Evolutionary conservation across 148 eudicot species (phyloP).

Genomic region (Camellia granthamiana): DNA sequence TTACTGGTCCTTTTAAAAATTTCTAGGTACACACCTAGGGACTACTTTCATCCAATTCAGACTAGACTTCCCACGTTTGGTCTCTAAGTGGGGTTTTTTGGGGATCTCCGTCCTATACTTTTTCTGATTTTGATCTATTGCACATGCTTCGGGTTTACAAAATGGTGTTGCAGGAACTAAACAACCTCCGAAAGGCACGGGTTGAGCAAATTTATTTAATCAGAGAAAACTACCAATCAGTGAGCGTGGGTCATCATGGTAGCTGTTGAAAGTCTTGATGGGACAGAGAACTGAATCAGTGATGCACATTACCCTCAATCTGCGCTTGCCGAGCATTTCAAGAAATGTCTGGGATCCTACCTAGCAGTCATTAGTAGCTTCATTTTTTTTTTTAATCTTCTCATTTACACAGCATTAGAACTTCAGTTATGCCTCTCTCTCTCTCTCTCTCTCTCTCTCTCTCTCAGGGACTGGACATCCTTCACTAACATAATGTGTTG

Average conservation of each 20-base stretch:
- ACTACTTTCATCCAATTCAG: no score
- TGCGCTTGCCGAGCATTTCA: neutral
- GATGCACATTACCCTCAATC: neutral
- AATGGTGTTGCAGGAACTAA: neutral
- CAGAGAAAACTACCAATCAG: neutral
- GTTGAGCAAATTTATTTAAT: neutral
- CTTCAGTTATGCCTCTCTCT: neutral
- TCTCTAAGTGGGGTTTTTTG: neutral
- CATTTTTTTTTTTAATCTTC: no score
- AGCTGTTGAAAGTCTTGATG: neutral
- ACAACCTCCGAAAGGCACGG: neutral
- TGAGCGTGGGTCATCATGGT: neutral
- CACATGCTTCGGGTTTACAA: neutral
- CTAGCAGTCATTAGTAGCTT: neutral
- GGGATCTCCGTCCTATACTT: neutral
- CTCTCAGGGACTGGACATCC: neutral
- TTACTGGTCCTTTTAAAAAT: neutral
- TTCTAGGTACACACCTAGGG: neutral
- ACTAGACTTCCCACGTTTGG: no score
- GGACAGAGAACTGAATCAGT: conserved; percentile 3
- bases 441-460: neutral
- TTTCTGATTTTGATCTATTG: neutral
- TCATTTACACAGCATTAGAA: no score
- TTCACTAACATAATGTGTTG: neutral
- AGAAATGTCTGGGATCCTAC: neutral